These are phyloP conservation scores for Aphanocladium album DNA, from an alignment of 2,329 filamentous ascomycete genomes.

Conservation along the genomic window DNA sequence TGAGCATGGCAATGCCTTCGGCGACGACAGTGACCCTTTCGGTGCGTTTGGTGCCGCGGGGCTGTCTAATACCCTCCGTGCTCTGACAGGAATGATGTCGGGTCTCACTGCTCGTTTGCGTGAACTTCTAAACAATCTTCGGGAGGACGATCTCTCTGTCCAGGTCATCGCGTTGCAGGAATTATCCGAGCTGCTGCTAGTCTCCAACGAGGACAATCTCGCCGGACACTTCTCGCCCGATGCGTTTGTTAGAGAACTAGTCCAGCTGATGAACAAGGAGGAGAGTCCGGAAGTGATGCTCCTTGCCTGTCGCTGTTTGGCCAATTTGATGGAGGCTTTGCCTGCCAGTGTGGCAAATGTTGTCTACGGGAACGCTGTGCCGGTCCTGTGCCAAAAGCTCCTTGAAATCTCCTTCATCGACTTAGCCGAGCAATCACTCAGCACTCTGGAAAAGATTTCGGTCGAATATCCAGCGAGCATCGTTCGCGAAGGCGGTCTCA, in stretches of 20 bases:
- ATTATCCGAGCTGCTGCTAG: slow-evolving; percentile 83
- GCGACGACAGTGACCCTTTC: slow-evolving; percentile 60
- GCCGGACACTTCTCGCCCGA: slow-evolving; percentile 94
- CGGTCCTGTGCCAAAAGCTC: slow-evolving; percentile 89
- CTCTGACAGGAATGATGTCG: slow-evolving; percentile 87
- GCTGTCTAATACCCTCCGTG: slow-evolving; percentile 75
- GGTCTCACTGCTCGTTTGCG: slow-evolving; percentile 75
- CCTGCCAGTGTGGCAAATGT: slow-evolving; percentile 91
- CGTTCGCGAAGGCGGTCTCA: slow-evolving; percentile 89
- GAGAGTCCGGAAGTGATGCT: slow-evolving; percentile 98
- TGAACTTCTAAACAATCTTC: slow-evolving; percentile 69
- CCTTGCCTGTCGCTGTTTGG: slow-evolving; percentile 87
- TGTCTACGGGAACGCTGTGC: slow-evolving; percentile 94
- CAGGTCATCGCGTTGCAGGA: slow-evolving; percentile 92
- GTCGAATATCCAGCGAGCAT: slow-evolving; percentile 93
- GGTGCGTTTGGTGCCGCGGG: slow-evolving; percentile 65
- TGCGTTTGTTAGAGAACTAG: slow-evolving; percentile 90
- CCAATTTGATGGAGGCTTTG: slow-evolving; percentile 95
- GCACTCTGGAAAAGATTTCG: slow-evolving; percentile 95
- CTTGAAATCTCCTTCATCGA: slow-evolving; percentile 97
- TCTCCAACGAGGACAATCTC: slow-evolving; percentile 94
- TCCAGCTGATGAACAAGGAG: slow-evolving; percentile 87
- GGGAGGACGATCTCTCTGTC: slow-evolving; percentile 79
- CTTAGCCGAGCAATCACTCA: slow-evolving; percentile 91
- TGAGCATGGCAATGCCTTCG: slow-evolving; percentile 51